Base-by-base conservation (phyloP, 2,329 filamentous ascomycete species). In the Aspergillus neoniger region DNA sequence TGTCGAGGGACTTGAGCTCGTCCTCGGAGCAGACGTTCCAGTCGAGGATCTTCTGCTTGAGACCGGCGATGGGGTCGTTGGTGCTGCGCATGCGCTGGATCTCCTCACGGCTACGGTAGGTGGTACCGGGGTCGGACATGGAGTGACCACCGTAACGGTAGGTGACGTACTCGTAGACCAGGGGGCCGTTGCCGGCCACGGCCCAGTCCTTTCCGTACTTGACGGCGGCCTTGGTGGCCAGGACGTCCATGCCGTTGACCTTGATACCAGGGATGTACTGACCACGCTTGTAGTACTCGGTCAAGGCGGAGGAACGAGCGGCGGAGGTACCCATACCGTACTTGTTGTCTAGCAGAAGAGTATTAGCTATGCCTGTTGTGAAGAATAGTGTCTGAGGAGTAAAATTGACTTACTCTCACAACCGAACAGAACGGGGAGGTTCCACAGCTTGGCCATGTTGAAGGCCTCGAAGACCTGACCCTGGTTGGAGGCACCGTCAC, bases 381-480 rank as follows among this genome's bases (percentile, higher is more conserved):
- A 5, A 52, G 2, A 15, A 12, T 53, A 8, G 23, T 19, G 36
- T 44, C 43, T 28, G 32, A 36, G 32, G 32, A 36, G 10, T 15
- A 0, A 12, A 14, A 28, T 10, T 62, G 57, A 87, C 92, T 79
- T 83, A 96, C 93, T 99, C 85, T 99, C 95, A 80, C 95, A 99
- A 70, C 92, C 93, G 76, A 99, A 99, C 69, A 99, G 90, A 70
- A 93, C 87, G 58, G 95, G 95, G 51, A 99, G 85, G 72, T 95
- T 93, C 95, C 95, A 99, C 69, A 99, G 88, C 87, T 98, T 98
- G 66, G 95, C 95, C 95, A 99, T 99, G 89, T 99, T 99, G 88
- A 96, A 99, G 64, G 95, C 93, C 86, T 99, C 95, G 74, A 99
- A 99, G 72, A 99, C 95, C 82, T 99, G 95, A 67, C 95, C 95